phyloP scores from a whole-genome alignment of 2,329 filamentous ascomycete species.

The Talaromyces albobiverticillius region DNA sequence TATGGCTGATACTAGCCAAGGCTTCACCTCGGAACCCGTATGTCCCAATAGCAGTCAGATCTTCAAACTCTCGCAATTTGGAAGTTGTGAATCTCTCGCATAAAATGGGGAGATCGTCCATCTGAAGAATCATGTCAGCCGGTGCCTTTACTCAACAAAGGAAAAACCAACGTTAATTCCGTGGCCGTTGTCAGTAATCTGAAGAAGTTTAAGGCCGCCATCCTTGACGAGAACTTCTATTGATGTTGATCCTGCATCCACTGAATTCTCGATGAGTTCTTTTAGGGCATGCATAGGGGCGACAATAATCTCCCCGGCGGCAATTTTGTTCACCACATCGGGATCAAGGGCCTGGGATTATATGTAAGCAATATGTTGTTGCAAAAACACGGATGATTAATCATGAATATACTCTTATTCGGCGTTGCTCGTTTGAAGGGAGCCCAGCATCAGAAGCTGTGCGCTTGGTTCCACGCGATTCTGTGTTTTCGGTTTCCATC shows the following conservation, averaged over 20 bases:
- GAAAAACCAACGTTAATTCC: slow-evolving; percentile 74
- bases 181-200: slow-evolving; percentile 96
- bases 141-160: background rate
- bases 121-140: slow-evolving; percentile 50
- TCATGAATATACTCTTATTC: slow-evolving; percentile 39
- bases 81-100: slow-evolving; percentile 97
- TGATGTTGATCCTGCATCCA: slow-evolving; percentile 92
- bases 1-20: slow-evolving; percentile 95
- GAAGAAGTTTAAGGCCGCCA: slow-evolving; percentile 87
- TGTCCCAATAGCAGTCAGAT: slow-evolving; percentile 82
- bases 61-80: slow-evolving; percentile 90
- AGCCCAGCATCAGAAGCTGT: slow-evolving; percentile 45
- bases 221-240: slow-evolving; percentile 92
- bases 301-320: slow-evolving; percentile 96
- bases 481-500: slow-evolving; percentile 44
- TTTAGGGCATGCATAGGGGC: slow-evolving; percentile 95
- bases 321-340: slow-evolving; percentile 97
- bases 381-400: background rate
- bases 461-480: slow-evolving; percentile 47
- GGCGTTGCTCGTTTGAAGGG: slow-evolving; percentile 43
- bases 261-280: slow-evolving; percentile 93
- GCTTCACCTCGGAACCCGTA: slow-evolving; percentile 99
- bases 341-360: slow-evolving; percentile 72
- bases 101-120: slow-evolving; percentile 84
- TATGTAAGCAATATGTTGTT: slow-evolving; percentile 18